A percentile compares a stretch with the other conserved stretches of the same genome.
These are phyloP conservation scores for Sphagnum contortum DNA, from an alignment of 225 moss, liverwort and hornwort species.

Conservation along the genomic window DNA sequence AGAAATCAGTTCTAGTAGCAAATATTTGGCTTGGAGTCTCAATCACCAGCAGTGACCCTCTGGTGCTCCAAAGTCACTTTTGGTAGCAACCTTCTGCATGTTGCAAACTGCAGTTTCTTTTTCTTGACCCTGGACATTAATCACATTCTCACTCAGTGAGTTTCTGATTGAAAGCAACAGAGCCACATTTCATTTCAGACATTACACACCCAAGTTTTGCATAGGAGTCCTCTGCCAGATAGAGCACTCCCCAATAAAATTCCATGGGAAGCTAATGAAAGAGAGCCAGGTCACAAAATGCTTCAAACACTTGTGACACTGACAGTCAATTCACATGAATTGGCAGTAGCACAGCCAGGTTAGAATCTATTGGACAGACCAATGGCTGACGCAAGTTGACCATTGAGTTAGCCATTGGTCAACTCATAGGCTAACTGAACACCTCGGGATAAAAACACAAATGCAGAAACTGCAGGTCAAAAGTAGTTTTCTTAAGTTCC, in stretches of 20 bases:
- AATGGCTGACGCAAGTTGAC: no score
- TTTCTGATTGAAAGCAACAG: constrained; percentile 35
- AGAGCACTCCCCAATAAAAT: background rate
- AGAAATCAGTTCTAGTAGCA: constrained; percentile 19
- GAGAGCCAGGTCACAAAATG: background rate
- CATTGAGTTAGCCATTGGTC: no score
- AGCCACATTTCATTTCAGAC: constrained; percentile 67
- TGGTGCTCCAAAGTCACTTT: constrained; percentile 38
- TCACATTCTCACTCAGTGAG: constrained; percentile 44
- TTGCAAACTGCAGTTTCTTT: constrained; percentile 22
- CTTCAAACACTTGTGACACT: background rate
- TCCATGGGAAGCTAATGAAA: background rate
- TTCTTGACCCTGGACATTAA: constrained; percentile 43
- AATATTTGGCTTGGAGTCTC: constrained; percentile 47
- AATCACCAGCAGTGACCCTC: constrained; percentile 18
- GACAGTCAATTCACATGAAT: background rate
- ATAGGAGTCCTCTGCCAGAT: constrained; percentile 48
- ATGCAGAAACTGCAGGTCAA: constrained; percentile 63
- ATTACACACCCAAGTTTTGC: constrained; percentile 69
- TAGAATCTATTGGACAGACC: background rate
- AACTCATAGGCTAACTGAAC: no score
- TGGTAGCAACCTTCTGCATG: constrained; percentile 22
- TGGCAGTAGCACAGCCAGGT: background rate
- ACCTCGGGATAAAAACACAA: constrained; percentile 1
- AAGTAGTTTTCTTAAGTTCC: constrained; percentile 72